Percentiles rank a stretch among this genome's conserved stretches.
phyloP scores from a whole-genome alignment of 352 stramenopile genomes.

The Phytophthora hibernalis region DNA sequence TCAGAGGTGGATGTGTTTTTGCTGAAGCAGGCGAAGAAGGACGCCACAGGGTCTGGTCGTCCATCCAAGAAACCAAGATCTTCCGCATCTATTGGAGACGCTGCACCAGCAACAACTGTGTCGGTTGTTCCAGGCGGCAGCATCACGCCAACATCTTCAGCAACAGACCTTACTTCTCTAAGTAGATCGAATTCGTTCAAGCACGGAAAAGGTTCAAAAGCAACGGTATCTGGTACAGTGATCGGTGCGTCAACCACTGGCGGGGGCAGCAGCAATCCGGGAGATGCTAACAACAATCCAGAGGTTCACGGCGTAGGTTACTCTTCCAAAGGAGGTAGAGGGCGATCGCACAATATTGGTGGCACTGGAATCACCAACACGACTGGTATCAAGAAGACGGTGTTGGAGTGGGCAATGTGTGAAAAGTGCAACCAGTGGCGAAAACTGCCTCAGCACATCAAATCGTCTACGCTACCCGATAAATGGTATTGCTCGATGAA shows the following conservation, averaged over 20 bases:
- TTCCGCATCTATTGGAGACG: constrained; percentile 19
- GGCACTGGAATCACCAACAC: constrained; percentile 6
- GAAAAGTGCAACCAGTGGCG: constrained; percentile 97
- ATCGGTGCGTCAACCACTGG: constrained; percentile 5
- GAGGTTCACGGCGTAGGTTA: constrained; percentile 4
- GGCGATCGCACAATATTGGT: constrained; percentile 10
- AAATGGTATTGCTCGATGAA: constrained; percentile 98
- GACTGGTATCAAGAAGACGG: constrained; percentile 70
- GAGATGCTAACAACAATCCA: constrained; percentile 13
- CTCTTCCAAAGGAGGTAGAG: constrained; percentile 34
- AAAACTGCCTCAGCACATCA: constrained; percentile 92
- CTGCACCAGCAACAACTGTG: constrained; percentile 22
- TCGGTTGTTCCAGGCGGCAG: not conserved
- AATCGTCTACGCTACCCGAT: constrained; percentile 93
- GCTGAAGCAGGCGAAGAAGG: constrained; percentile 72
- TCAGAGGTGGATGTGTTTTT: constrained; percentile 75
- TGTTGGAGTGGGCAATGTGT: constrained; percentile 96
- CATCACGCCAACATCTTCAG: constrained; percentile 30
- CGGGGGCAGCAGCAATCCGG: constrained; percentile 7
- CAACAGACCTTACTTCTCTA: constrained; percentile 16
- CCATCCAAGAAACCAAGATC: constrained; percentile 65
- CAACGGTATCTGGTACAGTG: constrained; percentile 20
- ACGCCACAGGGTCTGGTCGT: constrained; percentile 24
- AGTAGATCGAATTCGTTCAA: constrained; percentile 30
- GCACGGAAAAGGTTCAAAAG: constrained; percentile 35